A percentile compares a stretch with the other conserved stretches of the same genome.
These are phyloP conservation scores for Stenogyne calaminthoides DNA, from an alignment of 305 asterid genomes.

Conservation along the genomic window DNA sequence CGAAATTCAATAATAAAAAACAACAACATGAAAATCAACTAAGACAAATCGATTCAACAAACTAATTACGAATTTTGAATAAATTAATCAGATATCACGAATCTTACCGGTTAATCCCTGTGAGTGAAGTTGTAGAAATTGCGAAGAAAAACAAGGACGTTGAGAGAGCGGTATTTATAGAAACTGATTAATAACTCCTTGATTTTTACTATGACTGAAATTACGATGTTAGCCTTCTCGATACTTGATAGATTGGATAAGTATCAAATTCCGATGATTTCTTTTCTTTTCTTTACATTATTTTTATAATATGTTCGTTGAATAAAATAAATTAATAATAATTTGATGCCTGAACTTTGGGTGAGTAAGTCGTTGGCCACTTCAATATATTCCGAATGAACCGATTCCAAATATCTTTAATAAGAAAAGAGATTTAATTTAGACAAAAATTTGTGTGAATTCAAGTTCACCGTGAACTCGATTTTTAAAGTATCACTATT, in stretches of 20 bases:
- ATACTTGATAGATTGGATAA: constrained; percentile 22
- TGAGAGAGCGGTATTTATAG: constrained; percentile 12
- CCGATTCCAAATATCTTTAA: no score
- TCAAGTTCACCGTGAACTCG: no score
- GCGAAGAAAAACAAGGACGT: background rate
- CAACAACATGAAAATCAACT: background rate
- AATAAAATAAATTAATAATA: background rate
- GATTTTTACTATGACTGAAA: background rate
- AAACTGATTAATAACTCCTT: background rate
- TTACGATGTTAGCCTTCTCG: background rate
- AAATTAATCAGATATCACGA: background rate
- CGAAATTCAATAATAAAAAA: background rate
- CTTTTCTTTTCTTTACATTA: background rate
- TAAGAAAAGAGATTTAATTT: no score
- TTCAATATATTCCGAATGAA: background rate
- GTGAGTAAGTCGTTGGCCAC: background rate
- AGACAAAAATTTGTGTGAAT: no score
- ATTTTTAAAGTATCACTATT: no score
- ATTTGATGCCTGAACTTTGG: background rate
- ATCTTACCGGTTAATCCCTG: constrained; percentile 15
- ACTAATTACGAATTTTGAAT: background rate
- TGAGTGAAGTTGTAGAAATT: constrained; percentile 19
- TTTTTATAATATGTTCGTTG: background rate
- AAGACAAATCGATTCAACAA: background rate
- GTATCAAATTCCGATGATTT: constrained; percentile 27